Evolutionary conservation across 345 rosid species (phyloP).

Genomic region (Brassica rapa): DNA sequence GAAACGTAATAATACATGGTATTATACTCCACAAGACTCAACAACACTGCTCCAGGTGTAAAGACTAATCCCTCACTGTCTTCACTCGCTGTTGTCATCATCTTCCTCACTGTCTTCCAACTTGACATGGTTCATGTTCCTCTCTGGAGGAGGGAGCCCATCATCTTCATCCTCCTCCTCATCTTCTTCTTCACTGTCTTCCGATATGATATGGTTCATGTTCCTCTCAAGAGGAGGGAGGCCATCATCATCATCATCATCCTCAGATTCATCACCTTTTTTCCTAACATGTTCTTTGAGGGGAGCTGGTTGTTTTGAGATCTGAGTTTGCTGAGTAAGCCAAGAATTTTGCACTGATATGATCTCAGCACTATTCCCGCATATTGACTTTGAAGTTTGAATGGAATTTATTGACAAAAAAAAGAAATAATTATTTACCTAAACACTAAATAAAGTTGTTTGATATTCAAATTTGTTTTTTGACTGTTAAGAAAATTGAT

Average conservation of each 20-base stretch:
- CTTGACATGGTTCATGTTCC: constrained; percentile 73
- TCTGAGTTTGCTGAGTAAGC: constrained; percentile 73
- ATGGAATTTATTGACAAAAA: too few relatives aligned
- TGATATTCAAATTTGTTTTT: too few relatives aligned
- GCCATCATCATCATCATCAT: constrained; percentile 54
- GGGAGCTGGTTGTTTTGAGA: constrained; percentile 52
- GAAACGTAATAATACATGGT: constrained; percentile 10
- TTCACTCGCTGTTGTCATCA: constrained; percentile 45
- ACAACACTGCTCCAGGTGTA: neutral
- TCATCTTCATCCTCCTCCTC: constrained; percentile 53
- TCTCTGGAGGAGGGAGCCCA: constrained; percentile 88
- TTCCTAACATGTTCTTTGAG: constrained; percentile 37
- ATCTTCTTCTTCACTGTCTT: constrained; percentile 56
- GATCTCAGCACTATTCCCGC: constrained; percentile 72
- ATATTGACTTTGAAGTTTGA: constrained; percentile 12
- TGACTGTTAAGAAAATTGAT: too few relatives aligned
- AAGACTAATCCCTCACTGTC: constrained; percentile 50
- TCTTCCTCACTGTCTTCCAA: constrained; percentile 62
- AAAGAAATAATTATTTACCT: too few relatives aligned
- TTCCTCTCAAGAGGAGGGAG: constrained; percentile 93
- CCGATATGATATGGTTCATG: constrained; percentile 63
- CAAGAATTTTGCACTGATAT: constrained; percentile 82
- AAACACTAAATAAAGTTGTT: too few relatives aligned
- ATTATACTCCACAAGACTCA: constrained; percentile 9
- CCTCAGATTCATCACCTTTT: constrained; percentile 43